Conservation (phyloP, 208 protist species). For the Crithidia expoeki region DNA sequence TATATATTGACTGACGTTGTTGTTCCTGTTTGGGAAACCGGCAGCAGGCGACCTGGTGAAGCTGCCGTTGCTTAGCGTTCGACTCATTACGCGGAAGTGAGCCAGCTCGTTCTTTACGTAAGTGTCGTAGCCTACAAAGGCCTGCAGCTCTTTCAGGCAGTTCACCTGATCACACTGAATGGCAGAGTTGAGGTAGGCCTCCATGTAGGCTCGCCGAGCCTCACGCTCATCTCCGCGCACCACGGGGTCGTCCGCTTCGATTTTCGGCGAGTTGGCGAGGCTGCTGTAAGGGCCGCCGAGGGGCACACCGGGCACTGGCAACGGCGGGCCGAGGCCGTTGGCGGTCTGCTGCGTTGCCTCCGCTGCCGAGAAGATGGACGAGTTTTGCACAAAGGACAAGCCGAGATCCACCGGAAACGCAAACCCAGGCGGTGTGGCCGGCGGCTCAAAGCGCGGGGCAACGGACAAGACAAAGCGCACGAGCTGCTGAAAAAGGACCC, state of each 20-base stretch:
- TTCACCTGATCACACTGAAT: constrained; percentile 28
- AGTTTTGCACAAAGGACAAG: constrained; percentile 41
- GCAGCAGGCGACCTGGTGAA: not conserved
- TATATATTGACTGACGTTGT: not conserved
- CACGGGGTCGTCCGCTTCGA: not conserved
- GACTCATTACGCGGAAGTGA: constrained; percentile 13
- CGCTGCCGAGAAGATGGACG: constrained; percentile 27
- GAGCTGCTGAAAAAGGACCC: constrained; percentile 51
- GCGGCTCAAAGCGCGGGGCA: constrained; percentile 48
- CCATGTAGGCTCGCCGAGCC: constrained; percentile 46
- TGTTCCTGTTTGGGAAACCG: not conserved
- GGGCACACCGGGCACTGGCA: not conserved
- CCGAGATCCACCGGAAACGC: constrained; percentile 27
- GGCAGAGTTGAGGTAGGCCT: constrained; percentile 47
- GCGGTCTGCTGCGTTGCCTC: constrained; percentile 5
- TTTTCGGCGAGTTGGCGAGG: not conserved
- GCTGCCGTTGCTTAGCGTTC: constrained; percentile 5
- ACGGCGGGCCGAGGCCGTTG: not conserved
- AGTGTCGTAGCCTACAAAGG: constrained; percentile 50
- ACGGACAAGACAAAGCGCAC: constrained; percentile 49
- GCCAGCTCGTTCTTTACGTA: constrained; percentile 35
- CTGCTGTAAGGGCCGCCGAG: not conserved
- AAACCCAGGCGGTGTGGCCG: constrained; percentile 33
- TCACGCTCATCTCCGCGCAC: constrained; percentile 32
- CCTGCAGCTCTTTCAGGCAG: constrained; percentile 56